Evolutionary conservation across 2,329 filamentous ascomycete species (phyloP).

Genomic region (Nannizziopsis barbatae): DNA sequence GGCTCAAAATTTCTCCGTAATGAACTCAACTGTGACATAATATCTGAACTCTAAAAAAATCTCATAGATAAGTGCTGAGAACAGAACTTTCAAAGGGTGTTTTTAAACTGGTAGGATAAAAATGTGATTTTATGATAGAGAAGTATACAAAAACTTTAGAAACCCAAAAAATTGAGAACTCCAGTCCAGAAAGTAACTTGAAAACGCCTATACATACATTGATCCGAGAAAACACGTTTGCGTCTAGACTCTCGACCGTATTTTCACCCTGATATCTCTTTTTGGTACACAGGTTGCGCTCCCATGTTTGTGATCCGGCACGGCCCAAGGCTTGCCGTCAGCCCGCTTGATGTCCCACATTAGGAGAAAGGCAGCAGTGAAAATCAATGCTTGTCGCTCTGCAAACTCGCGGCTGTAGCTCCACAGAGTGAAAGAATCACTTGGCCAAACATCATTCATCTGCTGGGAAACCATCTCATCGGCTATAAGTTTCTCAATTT

Average conservation of each 20-base stretch:
- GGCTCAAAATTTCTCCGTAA: too few species aligned
- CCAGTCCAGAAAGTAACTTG: too few species aligned
- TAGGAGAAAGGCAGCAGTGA: constrained; percentile 42
- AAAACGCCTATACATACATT: too few species aligned
- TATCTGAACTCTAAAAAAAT: too few species aligned
- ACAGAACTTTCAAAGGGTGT: too few species aligned
- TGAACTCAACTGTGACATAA: too few species aligned
- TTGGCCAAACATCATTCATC: constrained; percentile 12
- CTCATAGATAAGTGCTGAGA: too few species aligned
- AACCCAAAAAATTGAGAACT: too few species aligned
- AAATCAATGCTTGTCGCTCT: constrained; percentile 40
- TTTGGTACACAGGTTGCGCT: constrained; percentile 42
- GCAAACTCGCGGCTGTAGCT: constrained; percentile 43
- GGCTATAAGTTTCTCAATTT: background rate
- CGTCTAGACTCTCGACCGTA: constrained; percentile 34
- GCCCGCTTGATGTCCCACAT: constrained; percentile 47
- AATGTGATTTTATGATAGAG: too few species aligned
- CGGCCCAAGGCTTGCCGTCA: constrained; percentile 36
- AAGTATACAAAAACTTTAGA: background rate
- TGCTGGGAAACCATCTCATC: background rate
- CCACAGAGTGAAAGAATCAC: constrained; percentile 35
- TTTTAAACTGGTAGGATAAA: too few species aligned
- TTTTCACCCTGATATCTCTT: constrained; percentile 44
- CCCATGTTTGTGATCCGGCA: constrained; percentile 42
- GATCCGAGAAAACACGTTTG: too few species aligned